Conservation (phyloP, 2,329 filamentous ascomycete genomes). For the Penicillium sp. region DNA sequence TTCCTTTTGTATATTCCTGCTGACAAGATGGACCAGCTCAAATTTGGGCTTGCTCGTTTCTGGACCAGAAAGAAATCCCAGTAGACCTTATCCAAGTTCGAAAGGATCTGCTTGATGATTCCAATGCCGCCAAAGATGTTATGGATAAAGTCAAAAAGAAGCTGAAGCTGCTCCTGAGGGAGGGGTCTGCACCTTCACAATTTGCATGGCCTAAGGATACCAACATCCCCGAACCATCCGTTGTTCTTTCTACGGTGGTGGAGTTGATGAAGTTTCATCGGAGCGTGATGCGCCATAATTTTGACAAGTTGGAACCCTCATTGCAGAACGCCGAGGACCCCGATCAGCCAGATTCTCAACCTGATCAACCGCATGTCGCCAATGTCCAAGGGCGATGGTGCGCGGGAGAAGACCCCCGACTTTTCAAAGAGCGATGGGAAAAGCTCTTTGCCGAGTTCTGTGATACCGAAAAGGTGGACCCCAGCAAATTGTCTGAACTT, state of each 20-base stretch:
- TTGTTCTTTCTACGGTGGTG: constrained; percentile 88
- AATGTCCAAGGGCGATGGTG: constrained; percentile 91
- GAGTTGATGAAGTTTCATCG: constrained; percentile 98
- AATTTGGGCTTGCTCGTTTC: constrained; percentile 88
- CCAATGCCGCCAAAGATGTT: constrained; percentile 96
- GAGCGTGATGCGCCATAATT: constrained; percentile 92
- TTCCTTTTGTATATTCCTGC: background rate
- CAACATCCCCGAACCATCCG: constrained; percentile 89
- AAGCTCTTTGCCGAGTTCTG: constrained; percentile 97
- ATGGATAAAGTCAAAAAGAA: constrained; percentile 99
- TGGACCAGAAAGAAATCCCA: constrained; percentile 80
- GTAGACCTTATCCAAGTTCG: constrained; percentile 86
- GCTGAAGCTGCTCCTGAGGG: constrained; percentile 85
- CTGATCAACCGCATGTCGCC: constrained; percentile 56
- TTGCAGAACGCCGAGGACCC: constrained; percentile 13
- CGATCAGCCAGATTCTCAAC: constrained; percentile 15
- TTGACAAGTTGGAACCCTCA: constrained; percentile 68
- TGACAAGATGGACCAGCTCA: constrained; percentile 59
- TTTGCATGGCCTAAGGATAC: constrained; percentile 89
- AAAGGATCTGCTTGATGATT: constrained; percentile 94
- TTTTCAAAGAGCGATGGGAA: constrained; percentile 97
- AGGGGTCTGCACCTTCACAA: constrained; percentile 90
- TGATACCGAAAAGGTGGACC: constrained; percentile 96
- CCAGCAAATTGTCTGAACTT: constrained; percentile 96
- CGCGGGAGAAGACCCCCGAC: constrained; percentile 87